These are phyloP conservation scores for Kentomonas sorsogonicus DNA, from an alignment of 208 protist genomes.

Conservation along the genomic window DNA sequence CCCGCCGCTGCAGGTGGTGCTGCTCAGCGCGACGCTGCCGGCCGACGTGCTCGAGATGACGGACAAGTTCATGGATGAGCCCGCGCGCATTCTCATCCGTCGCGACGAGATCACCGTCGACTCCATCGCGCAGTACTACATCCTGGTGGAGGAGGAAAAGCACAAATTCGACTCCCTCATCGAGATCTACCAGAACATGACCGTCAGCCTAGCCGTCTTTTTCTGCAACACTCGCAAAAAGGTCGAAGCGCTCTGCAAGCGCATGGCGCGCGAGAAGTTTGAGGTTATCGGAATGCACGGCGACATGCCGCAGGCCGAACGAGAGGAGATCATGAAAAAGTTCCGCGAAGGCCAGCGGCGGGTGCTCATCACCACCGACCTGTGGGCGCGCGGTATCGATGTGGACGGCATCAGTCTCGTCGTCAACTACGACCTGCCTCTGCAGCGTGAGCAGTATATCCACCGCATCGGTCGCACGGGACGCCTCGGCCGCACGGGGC, in stretches of 20 bases:
- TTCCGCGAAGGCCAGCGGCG: conserved; percentile 95
- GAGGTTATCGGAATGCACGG: conserved; percentile 96
- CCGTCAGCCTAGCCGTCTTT: conserved; percentile 98
- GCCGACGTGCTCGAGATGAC: conserved; percentile 94
- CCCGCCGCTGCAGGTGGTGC: conserved; percentile 85
- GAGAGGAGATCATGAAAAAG: conserved; percentile 96
- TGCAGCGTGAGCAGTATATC: conserved; percentile 91
- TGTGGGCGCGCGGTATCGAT: conserved; percentile 94
- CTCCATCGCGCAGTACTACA: conserved; percentile 97
- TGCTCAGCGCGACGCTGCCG: conserved; percentile 88
- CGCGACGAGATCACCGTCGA: conserved; percentile 98
- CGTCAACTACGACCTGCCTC: conserved; percentile 98
- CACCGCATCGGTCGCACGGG: conserved; percentile 95
- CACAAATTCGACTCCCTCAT: conserved; percentile 99
- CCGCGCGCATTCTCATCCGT: conserved; percentile 98
- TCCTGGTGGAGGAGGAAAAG: conserved; percentile 96
- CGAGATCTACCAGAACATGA: conserved; percentile 98
- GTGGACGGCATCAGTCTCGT: conserved; percentile 97
- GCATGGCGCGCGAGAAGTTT: conserved; percentile 95
- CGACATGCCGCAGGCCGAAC: conserved; percentile 97
- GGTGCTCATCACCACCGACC: conserved; percentile 99
- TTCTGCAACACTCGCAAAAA: conserved; percentile 99
- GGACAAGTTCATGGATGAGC: conserved; percentile 97
- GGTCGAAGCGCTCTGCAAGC: conserved; percentile 98
- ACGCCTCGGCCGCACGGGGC: conserved; percentile 96